Evolutionary conservation across 1,139 yeast species (phyloP).

Genomic region (Yamadazyma triangularis): DNA sequence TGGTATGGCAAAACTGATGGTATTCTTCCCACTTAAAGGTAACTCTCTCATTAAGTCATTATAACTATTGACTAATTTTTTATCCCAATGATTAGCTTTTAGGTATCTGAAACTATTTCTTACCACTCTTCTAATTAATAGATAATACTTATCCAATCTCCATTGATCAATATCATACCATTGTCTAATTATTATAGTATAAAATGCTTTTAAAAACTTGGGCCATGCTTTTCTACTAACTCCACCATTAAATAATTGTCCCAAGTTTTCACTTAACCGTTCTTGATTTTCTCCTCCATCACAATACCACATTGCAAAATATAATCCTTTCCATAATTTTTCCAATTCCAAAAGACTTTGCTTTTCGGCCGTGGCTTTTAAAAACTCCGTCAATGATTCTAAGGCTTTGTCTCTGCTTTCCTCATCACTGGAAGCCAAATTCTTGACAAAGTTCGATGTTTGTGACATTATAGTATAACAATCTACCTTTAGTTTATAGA

Average conservation of each 20-base stretch:
- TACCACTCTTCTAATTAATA: conserved; percentile 74
- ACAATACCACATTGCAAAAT: conserved; percentile 93
- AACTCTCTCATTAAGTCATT: conserved; percentile 28
- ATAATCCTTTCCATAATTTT: conserved; percentile 91
- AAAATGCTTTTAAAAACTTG: conserved; percentile 69
- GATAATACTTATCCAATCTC: conserved; percentile 82
- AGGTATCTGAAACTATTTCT: conserved; percentile 62
- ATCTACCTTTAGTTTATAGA: background rate
- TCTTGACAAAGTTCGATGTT: conserved; percentile 55
- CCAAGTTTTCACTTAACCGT: conserved; percentile 69
- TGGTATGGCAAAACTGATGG: conserved; percentile 72
- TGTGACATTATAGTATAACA: conserved; percentile 1
- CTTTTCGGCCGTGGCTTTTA: conserved; percentile 35
- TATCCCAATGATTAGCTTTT: conserved; percentile 53
- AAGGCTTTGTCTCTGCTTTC: conserved; percentile 74
- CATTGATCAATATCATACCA: conserved; percentile 84
- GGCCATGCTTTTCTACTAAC: conserved; percentile 11
- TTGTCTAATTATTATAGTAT: conserved; percentile 74
- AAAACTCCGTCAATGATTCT: conserved; percentile 57
- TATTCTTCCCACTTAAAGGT: conserved; percentile 56
- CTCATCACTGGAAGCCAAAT: conserved; percentile 78
- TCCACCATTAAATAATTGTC: conserved; percentile 48
- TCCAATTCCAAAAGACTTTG: conserved; percentile 52
- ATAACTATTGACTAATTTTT: conserved; percentile 43
- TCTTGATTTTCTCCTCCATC: conserved; percentile 93